A percentile compares a stretch with the other conserved stretches of the same genome.
These are phyloP conservation scores for Lipomyces mesembrius DNA, from an alignment of 805 yeast genomes.

Conservation along the genomic window DNA sequence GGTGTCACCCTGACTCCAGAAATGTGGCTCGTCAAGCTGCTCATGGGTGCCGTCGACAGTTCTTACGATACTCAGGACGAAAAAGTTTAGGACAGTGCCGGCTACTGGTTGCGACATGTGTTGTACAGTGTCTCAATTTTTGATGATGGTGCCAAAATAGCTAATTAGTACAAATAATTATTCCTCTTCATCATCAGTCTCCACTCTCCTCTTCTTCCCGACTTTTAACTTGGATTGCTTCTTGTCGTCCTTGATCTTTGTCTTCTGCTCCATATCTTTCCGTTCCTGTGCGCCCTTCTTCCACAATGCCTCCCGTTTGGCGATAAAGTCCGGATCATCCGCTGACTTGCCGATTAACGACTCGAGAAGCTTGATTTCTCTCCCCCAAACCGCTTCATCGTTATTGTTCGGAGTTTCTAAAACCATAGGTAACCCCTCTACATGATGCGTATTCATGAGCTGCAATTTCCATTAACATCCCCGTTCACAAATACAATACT, in stretches of 20 bases:
- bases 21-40: conserved; percentile 43
- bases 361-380: conserved; percentile 56
- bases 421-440: conserved; percentile 73
- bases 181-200: conserved; percentile 9
- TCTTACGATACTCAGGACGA: conserved; percentile 45
- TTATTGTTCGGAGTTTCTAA: conserved; percentile 75
- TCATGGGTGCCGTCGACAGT: conserved; percentile 41
- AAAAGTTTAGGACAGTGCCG: conserved; percentile 1
- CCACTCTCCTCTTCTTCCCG: conserved; percentile 17
- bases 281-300: conserved; percentile 71
- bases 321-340: conserved; percentile 61
- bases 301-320: conserved; percentile 56
- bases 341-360: conserved; percentile 67
- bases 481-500: not conserved
- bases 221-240: conserved; percentile 16
- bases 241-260: conserved; percentile 8
- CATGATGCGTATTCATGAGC: conserved; percentile 68
- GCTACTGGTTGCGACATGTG: not conserved
- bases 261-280: conserved; percentile 17
- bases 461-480: not conserved
- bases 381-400: conserved; percentile 60
- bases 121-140: not conserved
- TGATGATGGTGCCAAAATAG: not conserved
- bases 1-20: conserved; percentile 44
- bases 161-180: not conserved